These are phyloP conservation scores for Oryza coarctata DNA, from an alignment of 176 grass and related monocot genomes.

Conservation along the genomic window DNA sequence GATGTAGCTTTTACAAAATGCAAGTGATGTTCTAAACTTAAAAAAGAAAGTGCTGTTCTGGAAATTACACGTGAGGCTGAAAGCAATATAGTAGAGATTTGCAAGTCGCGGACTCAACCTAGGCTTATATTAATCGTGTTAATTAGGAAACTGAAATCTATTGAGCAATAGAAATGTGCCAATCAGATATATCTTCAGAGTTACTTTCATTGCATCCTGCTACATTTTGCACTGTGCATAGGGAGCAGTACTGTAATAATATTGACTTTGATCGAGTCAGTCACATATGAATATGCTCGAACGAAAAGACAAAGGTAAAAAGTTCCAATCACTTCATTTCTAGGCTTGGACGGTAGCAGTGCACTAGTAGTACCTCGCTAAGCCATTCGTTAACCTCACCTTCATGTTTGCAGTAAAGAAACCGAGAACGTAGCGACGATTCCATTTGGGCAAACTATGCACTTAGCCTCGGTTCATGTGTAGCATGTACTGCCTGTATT, in stretches of 20 bases:
- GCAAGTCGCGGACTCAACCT: not conserved
- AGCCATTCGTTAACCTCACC: not conserved
- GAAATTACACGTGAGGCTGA: not conserved
- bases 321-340: not conserved
- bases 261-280: not conserved
- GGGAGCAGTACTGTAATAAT: not conserved
- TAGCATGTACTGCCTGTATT: not conserved
- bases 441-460: conserved; percentile 34
- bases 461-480: conserved; percentile 35
- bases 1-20: not conserved
- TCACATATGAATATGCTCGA: not conserved
- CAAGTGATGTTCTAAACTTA: not conserved
- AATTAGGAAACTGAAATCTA: not conserved
- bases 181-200: not conserved
- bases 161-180: not conserved
- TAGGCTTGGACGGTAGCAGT: conserved; percentile 9
- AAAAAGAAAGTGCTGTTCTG: not conserved
- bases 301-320: conserved; percentile 13
- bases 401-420: conserved; percentile 1
- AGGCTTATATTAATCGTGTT: too few relatives aligned
- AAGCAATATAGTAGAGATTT: not conserved
- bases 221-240: not conserved
- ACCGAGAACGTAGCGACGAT: conserved; percentile 35
- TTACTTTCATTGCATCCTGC: not conserved
- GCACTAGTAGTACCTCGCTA: not conserved